Base-by-base conservation (phyloP, 805 yeast genomes). In the Candida coquimbonensis region DNA sequence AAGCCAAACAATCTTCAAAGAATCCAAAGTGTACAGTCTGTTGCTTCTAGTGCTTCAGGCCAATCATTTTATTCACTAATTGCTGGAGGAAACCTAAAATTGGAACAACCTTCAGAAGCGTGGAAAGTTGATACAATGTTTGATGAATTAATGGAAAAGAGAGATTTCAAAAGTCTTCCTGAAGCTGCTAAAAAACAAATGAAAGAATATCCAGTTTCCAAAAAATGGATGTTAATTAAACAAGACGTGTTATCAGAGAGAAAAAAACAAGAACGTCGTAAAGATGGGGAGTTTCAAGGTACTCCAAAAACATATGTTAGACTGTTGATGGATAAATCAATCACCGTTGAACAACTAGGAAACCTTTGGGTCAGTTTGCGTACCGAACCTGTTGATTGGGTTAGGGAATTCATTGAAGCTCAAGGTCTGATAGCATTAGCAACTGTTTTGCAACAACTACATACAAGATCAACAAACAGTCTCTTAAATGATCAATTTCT, bases 301-400 rank as follows among this genome's bases (percentile, higher is more conserved):
- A 51, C 81, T 24, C 96, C 93, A 2, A 88, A 80, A 51, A 80
- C 76, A 54, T 91, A 85, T 62, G 89, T 91, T 16, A 75, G 84
- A 43, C 75, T 75, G 49, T 72, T 93, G 51, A 73, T 90, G 58
- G 81, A 84, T 34, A 83, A 84, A 55, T 65, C 78, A 31, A 80
- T 90, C 44, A 70, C 85, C 1, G 67, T 79, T 5, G 78, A 77
- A 43, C 87, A 90, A 61, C 69, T 91, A 52, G 87, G 84, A 36
- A 86, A 86, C 53, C 72, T 93, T 43, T 87, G 93, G 85, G 96
- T 93, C 7, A 87, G 96, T 40, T 70, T 91, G 38, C 78, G 98
- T 52, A 88, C 98, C 0, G 98, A 91, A 60, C 89, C 90, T 24
- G 69, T 80, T 21, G 75, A 70, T 34, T 91, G 98, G 97, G 93